Conservation (phyloP, 2,329 filamentous ascomycete genomes). For the Tolypocladium endophyticum region DNA sequence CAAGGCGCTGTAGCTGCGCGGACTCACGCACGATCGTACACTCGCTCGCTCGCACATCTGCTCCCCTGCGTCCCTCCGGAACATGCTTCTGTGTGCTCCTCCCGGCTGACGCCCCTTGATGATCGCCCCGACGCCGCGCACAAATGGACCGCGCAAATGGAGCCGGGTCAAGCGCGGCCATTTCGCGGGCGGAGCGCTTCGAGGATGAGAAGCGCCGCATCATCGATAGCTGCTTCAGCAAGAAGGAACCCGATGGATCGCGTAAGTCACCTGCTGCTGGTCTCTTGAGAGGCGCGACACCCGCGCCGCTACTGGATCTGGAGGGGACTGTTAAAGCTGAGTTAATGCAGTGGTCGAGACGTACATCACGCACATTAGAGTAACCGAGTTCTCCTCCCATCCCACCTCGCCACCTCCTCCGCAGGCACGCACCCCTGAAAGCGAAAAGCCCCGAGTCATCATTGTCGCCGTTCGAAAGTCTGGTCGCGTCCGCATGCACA, state of each 20-base stretch:
- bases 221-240: slow-evolving; percentile 87
- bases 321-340: neutral
- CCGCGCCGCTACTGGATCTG: neutral
- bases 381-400: slow-evolving; percentile 75
- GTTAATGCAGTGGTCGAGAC: slow-evolving; percentile 51
- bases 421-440: slow-evolving; percentile 54
- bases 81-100: slow-evolving; percentile 5
- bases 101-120: slow-evolving; percentile 7
- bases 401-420: slow-evolving; percentile 79
- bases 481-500: slow-evolving; percentile 88
- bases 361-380: slow-evolving; percentile 94
- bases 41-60: neutral
- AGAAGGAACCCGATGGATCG: slow-evolving; percentile 77
- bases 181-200: slow-evolving; percentile 64
- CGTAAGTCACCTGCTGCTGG: slow-evolving; percentile 44
- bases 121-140: slow-evolving; percentile 5
- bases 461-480: slow-evolving; percentile 90
- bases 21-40: neutral
- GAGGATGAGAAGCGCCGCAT: slow-evolving; percentile 96
- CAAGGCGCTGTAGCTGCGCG: neutral
- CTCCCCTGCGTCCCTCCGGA: slow-evolving; percentile 1
- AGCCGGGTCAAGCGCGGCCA: slow-evolving; percentile 21
- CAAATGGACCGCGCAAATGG: slow-evolving; percentile 30
- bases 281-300: neutral
- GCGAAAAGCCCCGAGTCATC: slow-evolving; percentile 83